Conservation (phyloP, 805 yeast species). For the Groenewaldozyma tartarivorans region DNA sequence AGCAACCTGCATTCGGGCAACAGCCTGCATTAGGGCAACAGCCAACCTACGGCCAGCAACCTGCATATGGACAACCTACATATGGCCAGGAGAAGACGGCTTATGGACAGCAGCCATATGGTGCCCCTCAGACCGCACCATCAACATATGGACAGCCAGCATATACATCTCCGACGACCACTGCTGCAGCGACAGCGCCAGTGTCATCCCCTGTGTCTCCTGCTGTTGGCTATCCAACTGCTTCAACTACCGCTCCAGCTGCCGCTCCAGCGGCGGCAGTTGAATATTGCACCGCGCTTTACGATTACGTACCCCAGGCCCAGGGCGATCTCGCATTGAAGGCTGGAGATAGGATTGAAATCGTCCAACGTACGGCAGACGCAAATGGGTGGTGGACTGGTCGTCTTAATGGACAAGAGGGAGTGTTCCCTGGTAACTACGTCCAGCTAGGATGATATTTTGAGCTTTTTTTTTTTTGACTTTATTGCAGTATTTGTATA, state of each 20-base stretch:
- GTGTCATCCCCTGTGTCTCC: no score
- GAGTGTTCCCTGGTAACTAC: slow-evolving; percentile 85
- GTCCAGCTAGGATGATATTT: slow-evolving; percentile 46
- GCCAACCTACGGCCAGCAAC: slow-evolving; percentile 18
- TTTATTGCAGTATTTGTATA: not conserved
- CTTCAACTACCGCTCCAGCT: slow-evolving; percentile 11
- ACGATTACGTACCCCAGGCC: slow-evolving; percentile 88
- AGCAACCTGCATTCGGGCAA: slow-evolving; percentile 17
- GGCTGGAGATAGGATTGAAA: slow-evolving; percentile 80
- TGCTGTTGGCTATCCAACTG: not conserved
- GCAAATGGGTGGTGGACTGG: slow-evolving; percentile 99
- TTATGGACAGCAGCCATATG: slow-evolving; percentile 15
- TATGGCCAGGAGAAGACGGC: slow-evolving; percentile 28
- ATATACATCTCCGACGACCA: not conserved
- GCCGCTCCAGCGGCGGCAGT: slow-evolving; percentile 30
- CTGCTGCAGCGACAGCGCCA: slow-evolving; percentile 21
- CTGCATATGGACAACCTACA: slow-evolving; percentile 26
- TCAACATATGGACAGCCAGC: slow-evolving; percentile 17
- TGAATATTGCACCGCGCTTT: slow-evolving; percentile 71
- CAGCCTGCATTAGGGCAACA: slow-evolving; percentile 19
- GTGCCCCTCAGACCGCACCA: slow-evolving; percentile 10
- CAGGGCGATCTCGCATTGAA: slow-evolving; percentile 81
- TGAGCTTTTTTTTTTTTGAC: not conserved
- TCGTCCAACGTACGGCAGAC: slow-evolving; percentile 74
- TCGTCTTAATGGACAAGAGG: slow-evolving; percentile 67